These are phyloP conservation scores for Pichia kluyveri DNA, from an alignment of 805 yeast species.

Conservation along the genomic window DNA sequence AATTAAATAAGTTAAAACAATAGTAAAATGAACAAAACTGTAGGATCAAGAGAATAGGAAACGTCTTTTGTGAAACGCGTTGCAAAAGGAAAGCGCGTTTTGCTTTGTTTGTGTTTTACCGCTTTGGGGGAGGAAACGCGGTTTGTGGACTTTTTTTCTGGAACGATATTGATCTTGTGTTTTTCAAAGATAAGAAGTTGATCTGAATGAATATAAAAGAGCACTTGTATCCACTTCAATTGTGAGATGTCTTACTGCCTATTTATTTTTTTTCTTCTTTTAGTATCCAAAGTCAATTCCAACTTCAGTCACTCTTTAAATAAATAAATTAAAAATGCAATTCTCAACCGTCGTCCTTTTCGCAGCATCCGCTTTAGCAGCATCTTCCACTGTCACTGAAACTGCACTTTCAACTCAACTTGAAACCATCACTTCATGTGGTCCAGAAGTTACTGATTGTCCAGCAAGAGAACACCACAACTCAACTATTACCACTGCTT, in stretches of 20 bases:
- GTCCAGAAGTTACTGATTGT: constrained; percentile 28
- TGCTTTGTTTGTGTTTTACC: too few species aligned
- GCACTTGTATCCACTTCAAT: too few species aligned
- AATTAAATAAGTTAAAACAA: too few species aligned
- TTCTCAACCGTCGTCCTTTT: constrained; percentile 33
- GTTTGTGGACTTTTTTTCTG: too few species aligned
- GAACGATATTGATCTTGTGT: too few species aligned
- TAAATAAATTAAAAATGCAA: constrained; percentile 26
- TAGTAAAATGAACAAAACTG: neutral
- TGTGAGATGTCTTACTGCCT: neutral
- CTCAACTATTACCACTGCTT: constrained; percentile 27
- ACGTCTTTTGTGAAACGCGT: too few species aligned
- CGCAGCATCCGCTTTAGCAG: constrained; percentile 28
- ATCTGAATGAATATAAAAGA: too few species aligned
- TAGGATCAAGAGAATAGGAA: neutral
- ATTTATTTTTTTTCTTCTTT: constrained; percentile 2
- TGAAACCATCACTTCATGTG: constrained; percentile 33
- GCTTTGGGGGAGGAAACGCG: too few species aligned
- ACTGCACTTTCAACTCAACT: constrained; percentile 29
- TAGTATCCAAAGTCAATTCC: constrained; percentile 1
- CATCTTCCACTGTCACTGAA: constrained; percentile 23
- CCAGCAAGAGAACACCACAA: constrained; percentile 22
- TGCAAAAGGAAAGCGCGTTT: too few species aligned
- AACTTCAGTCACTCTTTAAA: constrained; percentile 16
- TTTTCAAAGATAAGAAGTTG: too few species aligned